Conservation (phyloP, 805 yeast species). For the Ogataea paraovalis region DNA sequence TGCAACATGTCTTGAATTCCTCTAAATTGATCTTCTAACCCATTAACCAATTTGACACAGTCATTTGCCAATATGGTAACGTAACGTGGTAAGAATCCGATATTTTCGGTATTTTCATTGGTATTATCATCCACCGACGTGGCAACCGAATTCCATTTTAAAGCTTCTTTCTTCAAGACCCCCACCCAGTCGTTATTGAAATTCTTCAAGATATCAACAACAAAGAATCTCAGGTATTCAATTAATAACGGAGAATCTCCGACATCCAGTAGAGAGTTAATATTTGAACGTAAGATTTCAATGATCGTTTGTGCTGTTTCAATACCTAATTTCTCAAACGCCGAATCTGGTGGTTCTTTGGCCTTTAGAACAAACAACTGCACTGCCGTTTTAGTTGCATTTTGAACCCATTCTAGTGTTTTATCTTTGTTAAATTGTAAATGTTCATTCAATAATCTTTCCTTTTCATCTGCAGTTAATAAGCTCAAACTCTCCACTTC, state of each 20-base stretch:
- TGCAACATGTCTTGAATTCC: constrained; percentile 19
- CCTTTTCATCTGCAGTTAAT: constrained; percentile 57
- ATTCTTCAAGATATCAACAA: constrained; percentile 18
- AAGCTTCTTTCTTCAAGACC: constrained; percentile 15
- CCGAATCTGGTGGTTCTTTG: constrained; percentile 55
- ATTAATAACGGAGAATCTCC: constrained; percentile 27
- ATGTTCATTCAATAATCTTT: constrained; percentile 72
- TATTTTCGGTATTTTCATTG: constrained; percentile 11
- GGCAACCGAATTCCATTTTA: constrained; percentile 15
- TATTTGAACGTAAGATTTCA: constrained; percentile 24
- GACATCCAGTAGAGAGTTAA: constrained; percentile 37
- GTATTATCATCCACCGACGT: background rate
- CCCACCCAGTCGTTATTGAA: constrained; percentile 21
- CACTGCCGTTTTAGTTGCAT: constrained; percentile 33
- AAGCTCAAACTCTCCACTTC: constrained; percentile 49
- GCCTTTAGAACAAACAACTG: constrained; percentile 59
- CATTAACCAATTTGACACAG: constrained; percentile 29
- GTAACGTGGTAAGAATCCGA: constrained; percentile 30
- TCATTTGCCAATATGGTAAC: constrained; percentile 30
- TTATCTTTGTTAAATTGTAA: constrained; percentile 64
- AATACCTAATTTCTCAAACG: constrained; percentile 24
- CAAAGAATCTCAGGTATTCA: constrained; percentile 23
- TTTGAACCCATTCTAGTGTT: constrained; percentile 81
- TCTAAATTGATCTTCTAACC: constrained; percentile 22
- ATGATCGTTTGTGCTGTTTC: constrained; percentile 27